phyloP scores from a whole-genome alignment of 1,139 yeast genomes.

The Candida neerlandica region DNA sequence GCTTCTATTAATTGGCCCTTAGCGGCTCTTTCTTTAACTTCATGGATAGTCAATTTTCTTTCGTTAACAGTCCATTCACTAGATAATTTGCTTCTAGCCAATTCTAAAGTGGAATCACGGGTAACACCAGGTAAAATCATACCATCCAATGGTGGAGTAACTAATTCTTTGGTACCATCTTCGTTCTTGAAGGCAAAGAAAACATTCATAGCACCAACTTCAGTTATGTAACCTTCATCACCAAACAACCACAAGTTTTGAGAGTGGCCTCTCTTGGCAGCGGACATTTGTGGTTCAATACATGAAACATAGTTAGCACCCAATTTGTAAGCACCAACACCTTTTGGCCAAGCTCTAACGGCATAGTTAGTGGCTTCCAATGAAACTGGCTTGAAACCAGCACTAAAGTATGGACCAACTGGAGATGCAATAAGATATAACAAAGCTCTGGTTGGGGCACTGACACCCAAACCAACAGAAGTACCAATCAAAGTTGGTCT shows the following conservation, averaged over 20 bases:
- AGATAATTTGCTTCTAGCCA: constrained; percentile 74
- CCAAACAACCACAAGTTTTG: constrained; percentile 98
- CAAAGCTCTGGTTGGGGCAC: constrained; percentile 76
- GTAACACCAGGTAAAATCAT: constrained; percentile 97
- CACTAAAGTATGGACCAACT: constrained; percentile 88
- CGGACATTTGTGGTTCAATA: constrained; percentile 82
- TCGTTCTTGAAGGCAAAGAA: constrained; percentile 76
- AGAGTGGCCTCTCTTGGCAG: constrained; percentile 86
- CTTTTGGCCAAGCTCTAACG: constrained; percentile 99
- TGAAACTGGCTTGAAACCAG: constrained; percentile 92
- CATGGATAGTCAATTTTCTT: constrained; percentile 78
- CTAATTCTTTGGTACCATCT: constrained; percentile 87
- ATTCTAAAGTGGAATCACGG: constrained; percentile 79
- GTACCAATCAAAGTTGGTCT: constrained; percentile 97
- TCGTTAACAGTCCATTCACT: constrained; percentile 77
- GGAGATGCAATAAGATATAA: constrained; percentile 89
- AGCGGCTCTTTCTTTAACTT: constrained; percentile 73
- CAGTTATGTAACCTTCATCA: constrained; percentile 85
- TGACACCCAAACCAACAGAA: constrained; percentile 80
- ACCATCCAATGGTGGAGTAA: constrained; percentile 96
- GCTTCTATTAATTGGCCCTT: constrained; percentile 90
- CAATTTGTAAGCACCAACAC: constrained; percentile 91
- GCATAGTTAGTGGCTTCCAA: constrained; percentile 94
- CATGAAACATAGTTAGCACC: constrained; percentile 99
- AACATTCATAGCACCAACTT: constrained; percentile 97